A percentile compares a stretch with the other conserved stretches of the same genome.
These are phyloP conservation scores for Cytidiella melzeri DNA, from an alignment of 768 basidiomycete species.

Conservation along the genomic window DNA sequence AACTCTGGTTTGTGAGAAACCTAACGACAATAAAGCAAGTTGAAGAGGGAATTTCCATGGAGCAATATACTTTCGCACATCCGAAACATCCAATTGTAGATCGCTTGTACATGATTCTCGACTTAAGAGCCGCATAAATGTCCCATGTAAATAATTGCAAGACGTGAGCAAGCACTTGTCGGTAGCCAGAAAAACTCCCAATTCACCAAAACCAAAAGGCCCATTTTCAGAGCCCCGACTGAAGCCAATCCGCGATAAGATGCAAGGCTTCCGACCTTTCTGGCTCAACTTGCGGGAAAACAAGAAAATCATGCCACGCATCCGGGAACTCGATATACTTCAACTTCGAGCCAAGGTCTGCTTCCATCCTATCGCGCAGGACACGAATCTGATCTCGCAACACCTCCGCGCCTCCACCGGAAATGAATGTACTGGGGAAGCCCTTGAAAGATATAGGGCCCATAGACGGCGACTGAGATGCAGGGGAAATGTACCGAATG, in stretches of 20 bases:
- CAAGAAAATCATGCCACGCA: conserved; percentile 24
- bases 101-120: too few relatives aligned
- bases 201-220: too few relatives aligned
- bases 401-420: conserved; percentile 26
- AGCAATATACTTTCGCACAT: too few relatives aligned
- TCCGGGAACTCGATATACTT: conserved; percentile 24
- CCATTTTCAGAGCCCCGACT: background rate
- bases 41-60: too few relatives aligned
- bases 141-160: too few relatives aligned
- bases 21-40: too few relatives aligned
- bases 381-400: conserved; percentile 31
- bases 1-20: too few relatives aligned
- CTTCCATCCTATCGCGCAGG: conserved; percentile 20
- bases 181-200: too few relatives aligned
- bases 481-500: conserved; percentile 17
- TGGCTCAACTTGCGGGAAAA: conserved; percentile 20
- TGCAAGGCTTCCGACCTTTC: conserved; percentile 17
- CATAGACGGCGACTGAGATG: conserved; percentile 3
- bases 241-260: conserved; percentile 15
- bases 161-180: too few relatives aligned
- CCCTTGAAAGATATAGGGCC: conserved; percentile 18
- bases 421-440: conserved; percentile 30
- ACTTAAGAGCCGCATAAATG: too few relatives aligned
- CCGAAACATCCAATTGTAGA: too few relatives aligned
- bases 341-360: conserved; percentile 28